phyloP scores from a whole-genome alignment of 805 yeast species.

The Debaryomyces prosopidis region DNA sequence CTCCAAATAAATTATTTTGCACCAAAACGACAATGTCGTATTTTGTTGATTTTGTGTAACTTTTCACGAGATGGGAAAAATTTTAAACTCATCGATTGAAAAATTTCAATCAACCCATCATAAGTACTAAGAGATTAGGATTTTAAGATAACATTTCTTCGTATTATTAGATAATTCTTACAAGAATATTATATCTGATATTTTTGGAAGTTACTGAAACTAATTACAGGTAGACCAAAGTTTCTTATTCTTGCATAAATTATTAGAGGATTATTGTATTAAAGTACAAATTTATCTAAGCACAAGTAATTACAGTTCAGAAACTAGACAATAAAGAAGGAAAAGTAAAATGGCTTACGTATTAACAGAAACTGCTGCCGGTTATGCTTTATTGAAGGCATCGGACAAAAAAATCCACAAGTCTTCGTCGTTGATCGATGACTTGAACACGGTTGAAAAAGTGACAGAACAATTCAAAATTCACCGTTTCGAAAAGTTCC shows the following conservation, averaged over 20 bases:
- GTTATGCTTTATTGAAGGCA: slow-evolving; percentile 96
- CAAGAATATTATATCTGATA: background rate
- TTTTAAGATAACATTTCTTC: background rate
- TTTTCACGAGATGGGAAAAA: slow-evolving; percentile 3
- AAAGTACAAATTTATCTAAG: background rate
- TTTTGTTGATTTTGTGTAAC: slow-evolving; percentile 6
- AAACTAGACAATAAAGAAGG: background rate
- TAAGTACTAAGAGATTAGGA: slow-evolving; percentile 2
- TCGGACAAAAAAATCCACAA: slow-evolving; percentile 96
- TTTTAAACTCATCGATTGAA: slow-evolving; percentile 11
- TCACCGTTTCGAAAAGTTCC: slow-evolving; percentile 93
- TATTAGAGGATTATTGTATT: background rate
- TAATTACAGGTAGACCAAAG: background rate
- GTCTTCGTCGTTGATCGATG: slow-evolving; percentile 69
- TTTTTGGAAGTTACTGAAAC: background rate
- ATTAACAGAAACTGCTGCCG: slow-evolving; percentile 97
- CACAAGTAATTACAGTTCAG: too few relatives aligned
- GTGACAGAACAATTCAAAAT: slow-evolving; percentile 89
- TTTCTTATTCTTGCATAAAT: background rate
- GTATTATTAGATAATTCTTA: slow-evolving; percentile 1
- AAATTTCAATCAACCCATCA: slow-evolving; percentile 5
- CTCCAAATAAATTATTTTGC: background rate
- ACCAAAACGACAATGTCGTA: slow-evolving; percentile 2
- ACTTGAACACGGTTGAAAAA: slow-evolving; percentile 78
- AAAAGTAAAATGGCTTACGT: slow-evolving; percentile 69